Percentiles rank a stretch among this genome's conserved stretches.
Conservation (phyloP, 139 green algal genomes). For the Micractinium sp. region DNA sequence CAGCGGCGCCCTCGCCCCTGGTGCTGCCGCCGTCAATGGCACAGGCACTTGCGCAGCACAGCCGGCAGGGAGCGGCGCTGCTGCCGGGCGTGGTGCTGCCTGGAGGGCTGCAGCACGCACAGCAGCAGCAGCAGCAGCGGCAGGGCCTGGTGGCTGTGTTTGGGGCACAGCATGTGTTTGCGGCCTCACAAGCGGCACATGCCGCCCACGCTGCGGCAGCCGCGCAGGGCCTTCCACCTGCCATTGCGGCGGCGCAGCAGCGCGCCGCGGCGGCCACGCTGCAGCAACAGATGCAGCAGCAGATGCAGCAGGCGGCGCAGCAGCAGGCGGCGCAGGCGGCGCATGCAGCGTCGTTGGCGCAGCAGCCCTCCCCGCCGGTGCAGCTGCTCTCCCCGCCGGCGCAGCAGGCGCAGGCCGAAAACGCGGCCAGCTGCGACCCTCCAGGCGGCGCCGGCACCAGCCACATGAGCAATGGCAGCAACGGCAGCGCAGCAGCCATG, state of each 20-base stretch:
- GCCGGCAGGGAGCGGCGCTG: too few relatives aligned
- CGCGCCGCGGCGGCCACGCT: neutral
- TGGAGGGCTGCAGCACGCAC: neutral
- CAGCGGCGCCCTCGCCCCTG: neutral
- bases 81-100: too few relatives aligned
- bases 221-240: neutral
- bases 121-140: neutral
- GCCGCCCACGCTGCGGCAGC: neutral
- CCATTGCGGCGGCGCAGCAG: conserved; percentile 11
- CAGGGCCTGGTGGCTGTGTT: neutral
- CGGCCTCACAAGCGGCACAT: neutral
- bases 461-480: conserved; percentile 3
- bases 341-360: neutral
- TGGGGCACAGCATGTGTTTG: neutral
- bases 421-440: neutral
- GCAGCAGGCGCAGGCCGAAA: neutral
- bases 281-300: conserved; percentile 8
- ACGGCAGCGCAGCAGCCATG: neutral
- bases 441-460: neutral
- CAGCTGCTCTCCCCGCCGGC: neutral
- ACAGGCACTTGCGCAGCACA: neutral
- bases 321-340: neutral
- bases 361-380: neutral
- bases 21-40: neutral
- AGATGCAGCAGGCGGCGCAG: neutral